These are phyloP conservation scores for Collybia nuda DNA, from an alignment of 768 basidiomycete genomes.

Conservation along the genomic window DNA sequence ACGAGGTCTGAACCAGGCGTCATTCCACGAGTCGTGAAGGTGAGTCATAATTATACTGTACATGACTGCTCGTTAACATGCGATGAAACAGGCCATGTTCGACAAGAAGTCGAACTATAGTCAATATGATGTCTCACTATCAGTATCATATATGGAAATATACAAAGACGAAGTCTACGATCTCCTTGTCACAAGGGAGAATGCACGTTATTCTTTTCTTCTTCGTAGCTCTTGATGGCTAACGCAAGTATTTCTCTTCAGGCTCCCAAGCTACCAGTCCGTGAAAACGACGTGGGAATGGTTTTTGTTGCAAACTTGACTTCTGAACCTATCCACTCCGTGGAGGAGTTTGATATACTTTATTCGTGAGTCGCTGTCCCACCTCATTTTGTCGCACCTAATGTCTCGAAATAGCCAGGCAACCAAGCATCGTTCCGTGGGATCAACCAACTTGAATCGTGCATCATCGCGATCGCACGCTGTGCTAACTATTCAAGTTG, in stretches of 20 bases:
- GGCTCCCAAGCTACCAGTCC: slow-evolving; percentile 54
- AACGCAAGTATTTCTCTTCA: slow-evolving; percentile 15
- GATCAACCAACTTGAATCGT: slow-evolving; percentile 82
- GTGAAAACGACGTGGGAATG: slow-evolving; percentile 51
- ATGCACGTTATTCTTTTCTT: slow-evolving; percentile 36
- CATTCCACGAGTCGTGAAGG: slow-evolving; percentile 80
- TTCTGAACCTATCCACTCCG: slow-evolving; percentile 35
- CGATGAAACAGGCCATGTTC: slow-evolving; percentile 51
- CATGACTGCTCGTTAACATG: background rate
- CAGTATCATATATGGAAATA: slow-evolving; percentile 84
- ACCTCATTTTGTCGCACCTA: background rate
- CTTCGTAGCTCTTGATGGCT: background rate
- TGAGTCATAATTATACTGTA: slow-evolving; percentile 23
- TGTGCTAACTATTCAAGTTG: slow-evolving; percentile 73
- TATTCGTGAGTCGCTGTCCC: slow-evolving; percentile 36
- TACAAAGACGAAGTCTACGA: slow-evolving; percentile 93
- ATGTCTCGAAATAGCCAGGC: slow-evolving; percentile 46
- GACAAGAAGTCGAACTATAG: slow-evolving; percentile 39
- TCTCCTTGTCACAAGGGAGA: slow-evolving; percentile 71
- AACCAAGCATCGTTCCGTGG: slow-evolving; percentile 77
- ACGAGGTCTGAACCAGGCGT: slow-evolving; percentile 72
- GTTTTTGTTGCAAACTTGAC: slow-evolving; percentile 57
- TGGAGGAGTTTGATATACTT: slow-evolving; percentile 44
- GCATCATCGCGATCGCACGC: slow-evolving; percentile 90
- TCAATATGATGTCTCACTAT: slow-evolving; percentile 43